Base-by-base conservation (phyloP, 1,139 yeast genomes). In the Taphrina flavorubra region DNA sequence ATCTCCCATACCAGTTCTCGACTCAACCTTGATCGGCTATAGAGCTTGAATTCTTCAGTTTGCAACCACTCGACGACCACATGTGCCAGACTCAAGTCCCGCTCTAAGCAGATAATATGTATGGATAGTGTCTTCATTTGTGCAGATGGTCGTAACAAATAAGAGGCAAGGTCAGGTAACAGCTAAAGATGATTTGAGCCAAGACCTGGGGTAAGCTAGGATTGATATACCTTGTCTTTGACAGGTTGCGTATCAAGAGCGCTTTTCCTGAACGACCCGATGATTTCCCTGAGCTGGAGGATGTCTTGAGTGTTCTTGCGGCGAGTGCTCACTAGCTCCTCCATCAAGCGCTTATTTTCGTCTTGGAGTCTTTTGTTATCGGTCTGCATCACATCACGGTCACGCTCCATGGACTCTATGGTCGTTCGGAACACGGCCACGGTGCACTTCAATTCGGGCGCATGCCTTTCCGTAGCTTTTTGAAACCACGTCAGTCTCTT, bases 61-160 rank as follows among this genome's bases (percentile, higher is more conserved):
- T 53, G 18, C 39, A 53, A 36, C 57, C 57, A 53, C 20, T 53
- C 16, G 36, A 53, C 57, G 8, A 37, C 25, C 20, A n/a, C 42
- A 10, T 16, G 57, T 18, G 57, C 31, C 42, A 53, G 4, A 7
- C 42, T 16, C 42, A 37, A n/a, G 20, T 53, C 57, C 16, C 42
- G 57, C 11, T 53, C 57, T 11, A 53, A 16, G 42, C 57, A 53
- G 13, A 53, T 11, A 3, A 53, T 16, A 6, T 13, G 14, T 13
- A 53, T 53, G 11, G 42, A 25, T 1, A n/a, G 7, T 34, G 42
- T 6, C 10, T 36, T 10, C 6, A 16, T 7, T 36, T 16, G 42
- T 11, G 31, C n/a, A 20, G 53, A 11, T 1, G 53, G 36, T 16
- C 53, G 36, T 25, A 49, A 11, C 34, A 49, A n/a, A 20, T 49